Conservation (phyloP, 2,329 filamentous ascomycete genomes). For the Alternaria novae-zelandiae region DNA sequence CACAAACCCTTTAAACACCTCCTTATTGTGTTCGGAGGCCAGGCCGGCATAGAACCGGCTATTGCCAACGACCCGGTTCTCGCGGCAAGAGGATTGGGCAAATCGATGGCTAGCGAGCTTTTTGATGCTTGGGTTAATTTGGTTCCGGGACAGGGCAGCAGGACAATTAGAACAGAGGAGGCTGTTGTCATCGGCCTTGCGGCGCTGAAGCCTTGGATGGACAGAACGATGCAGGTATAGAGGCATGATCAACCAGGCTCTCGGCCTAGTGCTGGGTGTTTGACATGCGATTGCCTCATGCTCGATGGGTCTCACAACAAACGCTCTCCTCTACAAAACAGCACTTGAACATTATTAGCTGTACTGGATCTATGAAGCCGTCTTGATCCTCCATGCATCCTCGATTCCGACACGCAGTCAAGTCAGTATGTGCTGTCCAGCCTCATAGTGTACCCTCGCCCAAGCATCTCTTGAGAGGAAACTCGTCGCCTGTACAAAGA, state of each 20-base stretch:
- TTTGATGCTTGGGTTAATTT: slow-evolving; percentile 89
- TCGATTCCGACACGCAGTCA: neutral
- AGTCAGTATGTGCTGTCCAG: neutral
- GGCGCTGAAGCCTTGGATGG: slow-evolving; percentile 61
- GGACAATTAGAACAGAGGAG: slow-evolving; percentile 84
- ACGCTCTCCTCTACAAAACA: neutral
- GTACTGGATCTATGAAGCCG: neutral
- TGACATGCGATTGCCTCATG: neutral
- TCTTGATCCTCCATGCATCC: neutral
- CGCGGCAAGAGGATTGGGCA: slow-evolving; percentile 66
- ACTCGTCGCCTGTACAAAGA: slow-evolving; percentile 47
- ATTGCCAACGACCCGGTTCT: slow-evolving; percentile 68
- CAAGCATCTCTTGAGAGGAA: slow-evolving; percentile 49
- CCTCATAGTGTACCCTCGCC: slow-evolving; percentile 42
- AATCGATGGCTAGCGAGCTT: slow-evolving; percentile 69
- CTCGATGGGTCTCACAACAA: neutral
- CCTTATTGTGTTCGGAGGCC: slow-evolving; percentile 80
- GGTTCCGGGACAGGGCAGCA: slow-evolving; percentile 78
- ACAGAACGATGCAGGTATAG: slow-evolving; percentile 15
- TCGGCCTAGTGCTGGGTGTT: neutral
- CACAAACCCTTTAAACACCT: slow-evolving; percentile 69
- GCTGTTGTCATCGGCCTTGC: slow-evolving; percentile 79
- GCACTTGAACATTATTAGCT: neutral
- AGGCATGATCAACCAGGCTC: neutral
- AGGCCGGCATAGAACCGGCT: slow-evolving; percentile 78